A percentile compares a stretch with the other conserved stretches of the same genome.
These are phyloP conservation scores for Phytophthora sojae DNA, from an alignment of 352 stramenopile species.

Conservation along the genomic window DNA sequence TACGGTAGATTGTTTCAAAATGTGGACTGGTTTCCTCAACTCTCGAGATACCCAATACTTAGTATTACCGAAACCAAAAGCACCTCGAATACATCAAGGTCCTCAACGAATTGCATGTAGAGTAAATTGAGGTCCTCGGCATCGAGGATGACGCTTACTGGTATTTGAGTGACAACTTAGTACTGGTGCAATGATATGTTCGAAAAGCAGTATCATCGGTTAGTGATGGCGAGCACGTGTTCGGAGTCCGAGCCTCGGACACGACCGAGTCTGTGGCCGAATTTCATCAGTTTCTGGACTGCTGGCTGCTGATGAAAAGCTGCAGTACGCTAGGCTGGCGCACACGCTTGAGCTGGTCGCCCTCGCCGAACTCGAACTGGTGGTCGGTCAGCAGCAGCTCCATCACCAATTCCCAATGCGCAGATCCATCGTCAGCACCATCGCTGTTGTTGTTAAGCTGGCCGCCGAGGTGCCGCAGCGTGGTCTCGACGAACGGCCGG, in stretches of 20 bases:
- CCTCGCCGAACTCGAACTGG: constrained; percentile 66
- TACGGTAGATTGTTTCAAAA: too few relatives aligned
- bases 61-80: too few relatives aligned
- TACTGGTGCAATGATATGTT: too few relatives aligned
- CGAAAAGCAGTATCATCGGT: too few relatives aligned
- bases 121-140: too few relatives aligned
- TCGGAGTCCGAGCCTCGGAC: neutral
- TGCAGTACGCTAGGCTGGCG: constrained; percentile 73
- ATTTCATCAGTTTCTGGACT: neutral
- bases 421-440: neutral
- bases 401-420: constrained; percentile 39
- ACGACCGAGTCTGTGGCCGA: neutral
- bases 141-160: too few relatives aligned
- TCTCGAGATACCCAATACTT: too few relatives aligned
- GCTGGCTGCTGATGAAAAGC: constrained; percentile 30
- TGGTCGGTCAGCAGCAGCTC: constrained; percentile 47
- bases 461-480: constrained; percentile 39
- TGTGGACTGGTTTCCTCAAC: too few relatives aligned
- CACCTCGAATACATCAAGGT: too few relatives aligned
- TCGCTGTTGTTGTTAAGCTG: neutral
- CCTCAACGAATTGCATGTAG: too few relatives aligned
- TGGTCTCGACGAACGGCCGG: constrained; percentile 46
- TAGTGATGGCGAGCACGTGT: too few relatives aligned
- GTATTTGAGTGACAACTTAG: too few relatives aligned
- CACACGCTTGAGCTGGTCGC: constrained; percentile 50